Evolutionary conservation across 495 filamentous ascomycete species (phyloP).

Genomic region (Lophiotrema nucula): DNA sequence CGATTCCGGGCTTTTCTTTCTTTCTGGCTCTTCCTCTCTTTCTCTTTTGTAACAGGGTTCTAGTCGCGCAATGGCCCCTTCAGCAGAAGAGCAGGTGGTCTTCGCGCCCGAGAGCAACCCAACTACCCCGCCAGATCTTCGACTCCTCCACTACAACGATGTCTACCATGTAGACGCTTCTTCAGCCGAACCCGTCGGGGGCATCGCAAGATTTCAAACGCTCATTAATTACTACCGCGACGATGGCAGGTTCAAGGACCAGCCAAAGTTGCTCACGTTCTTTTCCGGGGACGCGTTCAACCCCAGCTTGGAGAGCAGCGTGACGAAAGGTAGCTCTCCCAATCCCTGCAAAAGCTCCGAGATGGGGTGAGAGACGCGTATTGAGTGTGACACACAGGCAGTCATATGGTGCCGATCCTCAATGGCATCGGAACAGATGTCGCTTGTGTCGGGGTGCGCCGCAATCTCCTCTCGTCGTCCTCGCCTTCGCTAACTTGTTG

Average conservation of each 20-base stretch:
- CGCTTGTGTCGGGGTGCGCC: constrained; percentile 72
- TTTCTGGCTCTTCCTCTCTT: background rate
- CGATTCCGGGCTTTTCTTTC: background rate
- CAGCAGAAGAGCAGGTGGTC: constrained; percentile 18
- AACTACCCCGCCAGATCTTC: constrained; percentile 62
- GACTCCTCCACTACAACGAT: constrained; percentile 88
- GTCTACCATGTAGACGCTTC: constrained; percentile 81
- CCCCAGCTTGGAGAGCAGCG: constrained; percentile 77
- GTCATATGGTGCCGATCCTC: constrained; percentile 85
- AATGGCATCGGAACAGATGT: constrained; percentile 74
- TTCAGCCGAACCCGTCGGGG: constrained; percentile 78
- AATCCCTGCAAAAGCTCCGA: background rate
- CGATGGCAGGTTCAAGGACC: constrained; percentile 54
- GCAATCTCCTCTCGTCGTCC: background rate
- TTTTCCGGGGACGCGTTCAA: constrained; percentile 95
- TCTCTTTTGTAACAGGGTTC: too few species aligned
- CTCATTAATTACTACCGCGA: constrained; percentile 70
- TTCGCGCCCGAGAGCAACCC: constrained; percentile 16
- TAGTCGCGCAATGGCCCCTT: background rate
- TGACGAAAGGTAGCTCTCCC: constrained; percentile 67
- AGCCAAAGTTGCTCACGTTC: constrained; percentile 68
- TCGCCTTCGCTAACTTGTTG: background rate
- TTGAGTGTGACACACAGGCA: constrained; percentile 39
- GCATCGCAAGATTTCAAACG: constrained; percentile 75
- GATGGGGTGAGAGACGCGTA: background rate